phyloP scores from a whole-genome alignment of 2,329 filamentous ascomycete genomes.

The Coniochaeta pulveracea region DNA sequence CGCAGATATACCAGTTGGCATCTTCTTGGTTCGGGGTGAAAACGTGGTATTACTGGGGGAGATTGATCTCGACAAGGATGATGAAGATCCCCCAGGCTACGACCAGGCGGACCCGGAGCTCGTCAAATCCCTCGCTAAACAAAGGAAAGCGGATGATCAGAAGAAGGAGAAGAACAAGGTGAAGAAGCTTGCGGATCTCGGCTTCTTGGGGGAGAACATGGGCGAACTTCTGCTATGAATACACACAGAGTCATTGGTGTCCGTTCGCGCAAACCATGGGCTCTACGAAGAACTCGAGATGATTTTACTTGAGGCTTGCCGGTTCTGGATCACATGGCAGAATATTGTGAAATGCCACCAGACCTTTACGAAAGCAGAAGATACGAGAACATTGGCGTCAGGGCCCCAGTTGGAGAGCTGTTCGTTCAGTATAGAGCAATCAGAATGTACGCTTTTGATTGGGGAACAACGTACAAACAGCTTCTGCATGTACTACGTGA shows the following conservation, averaged over 20 bases:
- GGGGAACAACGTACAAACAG: too few relatives aligned
- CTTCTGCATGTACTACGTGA: too few relatives aligned
- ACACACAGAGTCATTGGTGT: constrained; percentile 1
- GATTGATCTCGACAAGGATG: constrained; percentile 93
- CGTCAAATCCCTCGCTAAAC: constrained; percentile 60
- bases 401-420: too few relatives aligned
- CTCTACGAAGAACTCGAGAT: constrained; percentile 1
- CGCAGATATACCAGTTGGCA: constrained; percentile 73
- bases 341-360: constrained; percentile 54
- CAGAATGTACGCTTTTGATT: too few relatives aligned
- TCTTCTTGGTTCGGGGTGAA: constrained; percentile 88
- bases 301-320: constrained; percentile 9
- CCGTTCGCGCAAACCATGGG: too few relatives aligned
- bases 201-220: constrained; percentile 78
- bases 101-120: constrained; percentile 32
- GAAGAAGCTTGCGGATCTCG: constrained; percentile 62
- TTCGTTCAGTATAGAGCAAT: too few relatives aligned
- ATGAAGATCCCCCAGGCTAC: constrained; percentile 66
- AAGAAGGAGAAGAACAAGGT: constrained; percentile 59
- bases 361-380: too few relatives aligned
- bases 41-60: constrained; percentile 94
- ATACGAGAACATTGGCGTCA: too few relatives aligned
- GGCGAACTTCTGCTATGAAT: constrained; percentile 61
- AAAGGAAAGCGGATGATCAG: constrained; percentile 59
- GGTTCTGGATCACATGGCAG: constrained; percentile 29